These are phyloP conservation scores for Yarrowia sp. DNA, from an alignment of 805 yeast species.

Conservation along the genomic window DNA sequence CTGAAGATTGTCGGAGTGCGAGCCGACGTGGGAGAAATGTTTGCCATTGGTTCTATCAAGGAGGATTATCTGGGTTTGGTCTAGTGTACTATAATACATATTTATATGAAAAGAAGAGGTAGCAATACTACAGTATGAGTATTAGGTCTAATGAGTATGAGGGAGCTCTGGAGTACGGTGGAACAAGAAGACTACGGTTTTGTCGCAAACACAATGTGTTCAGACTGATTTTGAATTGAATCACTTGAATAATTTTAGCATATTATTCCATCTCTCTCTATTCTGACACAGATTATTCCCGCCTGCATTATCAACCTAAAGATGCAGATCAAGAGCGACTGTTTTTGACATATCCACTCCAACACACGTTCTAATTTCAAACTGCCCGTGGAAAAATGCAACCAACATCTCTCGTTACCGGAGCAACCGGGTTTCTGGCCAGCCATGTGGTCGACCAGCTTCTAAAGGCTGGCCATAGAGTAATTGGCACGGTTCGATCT, in stretches of 20 bases:
- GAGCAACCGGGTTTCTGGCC: slow-evolving; percentile 48
- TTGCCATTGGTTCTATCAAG: slow-evolving; percentile 96
- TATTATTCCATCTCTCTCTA: neutral
- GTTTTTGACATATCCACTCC: neutral
- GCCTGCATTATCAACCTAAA: slow-evolving; percentile 8
- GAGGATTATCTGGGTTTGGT: slow-evolving; percentile 95
- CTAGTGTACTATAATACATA: slow-evolving; percentile 32
- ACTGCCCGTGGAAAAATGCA: neutral
- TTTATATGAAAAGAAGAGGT: neutral
- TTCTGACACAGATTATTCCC: neutral
- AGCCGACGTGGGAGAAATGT: slow-evolving; percentile 94
- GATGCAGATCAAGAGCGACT: neutral
- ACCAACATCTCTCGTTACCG: slow-evolving; percentile 41
- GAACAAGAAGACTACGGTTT: too few species aligned
- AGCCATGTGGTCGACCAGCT: slow-evolving; percentile 42
- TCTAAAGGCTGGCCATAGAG: slow-evolving; percentile 43
- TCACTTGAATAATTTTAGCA: too few species aligned
- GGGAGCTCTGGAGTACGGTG: too few species aligned
- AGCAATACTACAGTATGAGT: too few species aligned
- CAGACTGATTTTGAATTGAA: too few species aligned
- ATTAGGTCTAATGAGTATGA: too few species aligned
- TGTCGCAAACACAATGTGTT: too few species aligned
- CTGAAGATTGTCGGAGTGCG: slow-evolving; percentile 95
- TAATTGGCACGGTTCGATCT: slow-evolving; percentile 49
- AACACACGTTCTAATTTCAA: too few species aligned